Evolutionary conservation across 2,329 filamentous ascomycete genomes (phyloP), one percentile per base, ranked within the genome.

Genomic region (Monosporascus cannonballus): DNA sequence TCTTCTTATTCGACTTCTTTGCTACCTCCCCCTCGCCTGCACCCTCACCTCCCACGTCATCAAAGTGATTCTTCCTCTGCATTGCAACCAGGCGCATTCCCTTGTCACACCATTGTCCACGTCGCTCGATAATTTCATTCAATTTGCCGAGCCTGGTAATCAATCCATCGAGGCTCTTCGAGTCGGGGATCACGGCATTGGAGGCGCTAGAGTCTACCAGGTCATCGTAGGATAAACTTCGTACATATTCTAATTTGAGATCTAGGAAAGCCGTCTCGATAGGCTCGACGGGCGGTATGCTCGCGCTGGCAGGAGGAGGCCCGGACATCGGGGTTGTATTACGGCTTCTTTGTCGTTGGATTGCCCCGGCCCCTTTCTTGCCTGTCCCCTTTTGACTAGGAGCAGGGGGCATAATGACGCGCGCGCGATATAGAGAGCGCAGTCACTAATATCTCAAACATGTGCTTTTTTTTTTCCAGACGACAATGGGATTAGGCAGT

Each of bases 311-410:
- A 61, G 69, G 73, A 63, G 69, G 70, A 57, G 59, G 70, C 36
- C 67, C 71, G 36, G 81, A 78, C 64, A 81, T 80, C 37, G 89
- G 89, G 17, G 89, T 93, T 37, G 87, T 89, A 69, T 91, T 92
- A 65, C 89, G 85, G 67, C 87, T 91, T 56, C 83, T 78, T 61
- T 85, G 87, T 60, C 84, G 87, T 60, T 84, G 83, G 56, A 84
- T 79, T 61, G 79, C 79, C 60, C 77, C 77, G 55, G 76, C 73
- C 53, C 75, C 76, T 72, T 89, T 89, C 73, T 86, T 86, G 66
- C 82, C 77, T 25, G 81, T 82, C 53, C 82, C 82, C 63, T 84
- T 82, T 64, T 84, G 80, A 59, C 79, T 76, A 47, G 79, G 76
- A 52, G 73, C 73, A 27, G 80, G 78, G 66, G 82, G 79, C 83